phyloP scores from a whole-genome alignment of 805 yeast genomes.

The Sugiyamaella qingdaonensis region DNA sequence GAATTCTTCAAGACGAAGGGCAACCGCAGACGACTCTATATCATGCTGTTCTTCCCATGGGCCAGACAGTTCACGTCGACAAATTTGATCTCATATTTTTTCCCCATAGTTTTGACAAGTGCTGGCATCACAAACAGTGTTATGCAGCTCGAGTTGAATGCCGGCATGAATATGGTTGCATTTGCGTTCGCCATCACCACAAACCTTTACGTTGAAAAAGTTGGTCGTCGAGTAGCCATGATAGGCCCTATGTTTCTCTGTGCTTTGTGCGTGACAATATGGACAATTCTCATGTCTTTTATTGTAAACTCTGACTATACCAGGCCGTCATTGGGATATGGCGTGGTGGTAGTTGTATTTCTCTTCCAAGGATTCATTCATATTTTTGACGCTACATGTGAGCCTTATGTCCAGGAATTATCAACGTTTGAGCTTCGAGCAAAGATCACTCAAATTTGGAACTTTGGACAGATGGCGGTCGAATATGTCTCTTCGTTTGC shows the following conservation, averaged over 20 bases:
- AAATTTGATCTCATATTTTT: slow-evolving; percentile 36
- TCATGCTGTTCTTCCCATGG: slow-evolving; percentile 6
- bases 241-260: slow-evolving; percentile 1
- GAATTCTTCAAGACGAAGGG: slow-evolving; percentile 9
- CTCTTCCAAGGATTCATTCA: slow-evolving; percentile 16
- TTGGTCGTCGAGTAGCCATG: slow-evolving; percentile 39
- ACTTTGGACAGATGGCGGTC: slow-evolving; percentile 8
- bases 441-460: slow-evolving; percentile 35
- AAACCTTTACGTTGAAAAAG: slow-evolving; percentile 32
- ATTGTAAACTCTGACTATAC: slow-evolving; percentile 7
- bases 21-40: slow-evolving; percentile 8
- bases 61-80: slow-evolving; percentile 16
- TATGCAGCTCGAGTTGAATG: slow-evolving; percentile 14
- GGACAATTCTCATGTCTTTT: slow-evolving; percentile 31
- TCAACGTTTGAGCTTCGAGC: slow-evolving; percentile 34
- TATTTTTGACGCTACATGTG: slow-evolving; percentile 26
- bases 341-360: slow-evolving; percentile 18
- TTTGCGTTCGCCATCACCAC: slow-evolving; percentile 15
- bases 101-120: slow-evolving; percentile 46
- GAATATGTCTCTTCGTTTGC: slow-evolving; percentile 31
- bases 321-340: slow-evolving; percentile 7
- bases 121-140: slow-evolving; percentile 44
- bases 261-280: slow-evolving; percentile 24
- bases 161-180: slow-evolving; percentile 9
- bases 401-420: slow-evolving; percentile 25